Evolutionary conservation across 192 early-diverging fungal species (phyloP).

Genomic region (Linnemannia exigua): DNA sequence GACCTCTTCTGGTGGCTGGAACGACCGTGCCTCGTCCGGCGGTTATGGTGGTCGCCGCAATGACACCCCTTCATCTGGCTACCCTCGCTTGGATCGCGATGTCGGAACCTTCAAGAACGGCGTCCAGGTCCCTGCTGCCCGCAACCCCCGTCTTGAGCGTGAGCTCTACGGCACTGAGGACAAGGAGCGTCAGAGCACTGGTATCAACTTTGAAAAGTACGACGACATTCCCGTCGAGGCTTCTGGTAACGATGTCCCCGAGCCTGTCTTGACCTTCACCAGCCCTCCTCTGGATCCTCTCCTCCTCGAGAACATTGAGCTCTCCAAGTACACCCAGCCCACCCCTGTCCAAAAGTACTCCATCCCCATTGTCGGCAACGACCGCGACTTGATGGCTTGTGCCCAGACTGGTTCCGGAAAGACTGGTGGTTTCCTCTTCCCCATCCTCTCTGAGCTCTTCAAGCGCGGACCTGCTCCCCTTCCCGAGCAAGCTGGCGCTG

Average conservation of each 20-base stretch:
- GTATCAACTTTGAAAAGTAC: constrained; percentile 99
- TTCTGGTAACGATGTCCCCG: constrained; percentile 77
- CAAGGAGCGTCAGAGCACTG: constrained; percentile 83
- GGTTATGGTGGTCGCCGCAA: constrained; percentile 60
- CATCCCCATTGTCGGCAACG: constrained; percentile 81
- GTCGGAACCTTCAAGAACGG: constrained; percentile 69
- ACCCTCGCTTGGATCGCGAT: constrained; percentile 59
- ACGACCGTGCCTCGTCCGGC: constrained; percentile 60
- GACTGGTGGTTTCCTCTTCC: constrained; percentile 98
- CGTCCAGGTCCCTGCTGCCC: constrained; percentile 82
- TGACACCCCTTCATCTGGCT: constrained; percentile 56
- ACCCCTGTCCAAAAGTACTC: constrained; percentile 98
- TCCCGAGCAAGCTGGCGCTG: constrained; percentile 64
- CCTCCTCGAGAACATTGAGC: constrained; percentile 90
- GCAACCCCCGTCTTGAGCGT: constrained; percentile 83
- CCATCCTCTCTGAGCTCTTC: constrained; percentile 94
- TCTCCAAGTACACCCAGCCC: constrained; percentile 88
- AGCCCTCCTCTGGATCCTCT: constrained; percentile 83
- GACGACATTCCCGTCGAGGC: constrained; percentile 98
- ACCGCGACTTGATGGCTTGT: constrained; percentile 98
- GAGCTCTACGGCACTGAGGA: constrained; percentile 87
- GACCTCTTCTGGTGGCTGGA: constrained; percentile 43
- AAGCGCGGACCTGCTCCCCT: constrained; percentile 77
- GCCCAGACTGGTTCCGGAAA: constrained; percentile 97
- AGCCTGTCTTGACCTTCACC: constrained; percentile 72